Conservation (phyloP, 257 asterid species). For the Lantana camara region DNA sequence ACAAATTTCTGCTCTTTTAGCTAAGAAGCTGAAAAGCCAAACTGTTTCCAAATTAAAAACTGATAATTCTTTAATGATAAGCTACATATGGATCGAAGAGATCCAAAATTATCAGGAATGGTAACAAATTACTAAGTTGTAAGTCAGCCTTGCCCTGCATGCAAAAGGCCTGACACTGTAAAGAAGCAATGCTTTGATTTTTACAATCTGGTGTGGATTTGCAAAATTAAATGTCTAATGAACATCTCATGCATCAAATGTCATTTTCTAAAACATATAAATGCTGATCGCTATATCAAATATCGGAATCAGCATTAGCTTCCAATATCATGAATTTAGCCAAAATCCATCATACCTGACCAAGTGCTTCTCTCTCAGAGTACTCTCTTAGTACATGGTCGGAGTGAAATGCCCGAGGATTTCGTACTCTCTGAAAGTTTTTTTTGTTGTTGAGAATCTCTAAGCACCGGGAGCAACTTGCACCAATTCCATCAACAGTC, state of each 20-base stretch:
- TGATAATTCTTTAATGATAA: slow-evolving; percentile 17
- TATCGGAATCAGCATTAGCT: background rate
- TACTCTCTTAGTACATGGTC: slow-evolving; percentile 81
- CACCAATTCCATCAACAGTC: slow-evolving; percentile 98
- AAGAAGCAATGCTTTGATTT: slow-evolving; percentile 20
- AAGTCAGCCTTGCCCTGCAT: background rate
- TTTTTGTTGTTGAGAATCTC: slow-evolving; percentile 81
- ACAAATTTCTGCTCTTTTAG: too few species aligned
- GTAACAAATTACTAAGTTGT: slow-evolving; percentile 10
- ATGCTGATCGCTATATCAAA: background rate
- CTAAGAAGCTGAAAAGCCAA: too few species aligned
- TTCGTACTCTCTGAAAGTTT: slow-evolving; percentile 70
- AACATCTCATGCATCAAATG: background rate
- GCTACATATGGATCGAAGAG: slow-evolving; percentile 9
- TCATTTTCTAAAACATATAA: background rate
- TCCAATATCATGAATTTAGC: slow-evolving; percentile 1
- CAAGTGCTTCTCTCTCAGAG: slow-evolving; percentile 85
- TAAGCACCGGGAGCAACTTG: slow-evolving; percentile 95
- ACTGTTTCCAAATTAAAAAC: too few species aligned
- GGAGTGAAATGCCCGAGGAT: slow-evolving; percentile 89
- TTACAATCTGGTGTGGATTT: slow-evolving; percentile 8
- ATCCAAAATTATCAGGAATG: slow-evolving; percentile 5
- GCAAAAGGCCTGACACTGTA: slow-evolving; percentile 4
- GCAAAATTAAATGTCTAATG: background rate
- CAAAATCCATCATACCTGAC: slow-evolving; percentile 63